These are phyloP conservation scores for Nakataea oryzae DNA, from an alignment of 2,329 filamentous ascomycete genomes.

Conservation along the genomic window DNA sequence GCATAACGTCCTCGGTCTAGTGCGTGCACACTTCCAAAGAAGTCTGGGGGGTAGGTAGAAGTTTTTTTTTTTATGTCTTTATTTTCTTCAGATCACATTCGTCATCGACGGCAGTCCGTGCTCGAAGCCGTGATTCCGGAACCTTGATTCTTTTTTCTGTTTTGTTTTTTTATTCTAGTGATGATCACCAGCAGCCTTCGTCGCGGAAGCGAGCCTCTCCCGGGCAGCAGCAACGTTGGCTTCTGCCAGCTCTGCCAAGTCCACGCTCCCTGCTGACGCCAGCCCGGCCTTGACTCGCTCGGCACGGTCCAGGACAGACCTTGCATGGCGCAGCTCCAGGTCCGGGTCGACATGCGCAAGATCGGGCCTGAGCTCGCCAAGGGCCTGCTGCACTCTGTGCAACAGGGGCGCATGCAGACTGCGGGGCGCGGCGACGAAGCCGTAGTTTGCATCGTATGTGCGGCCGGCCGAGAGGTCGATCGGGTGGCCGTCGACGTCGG, in stretches of 20 bases:
- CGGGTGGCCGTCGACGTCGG: conserved; percentile 38
- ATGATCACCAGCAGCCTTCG: background rate
- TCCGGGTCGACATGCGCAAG: background rate
- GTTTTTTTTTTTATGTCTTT: background rate
- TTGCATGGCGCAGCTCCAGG: background rate
- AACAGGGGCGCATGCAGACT: conserved; percentile 33
- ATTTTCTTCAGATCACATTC: too few relatives aligned
- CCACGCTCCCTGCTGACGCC: background rate
- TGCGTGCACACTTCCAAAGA: too few relatives aligned
- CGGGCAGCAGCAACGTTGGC: background rate
- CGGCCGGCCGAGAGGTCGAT: conserved; percentile 40
- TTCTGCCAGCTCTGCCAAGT: background rate
- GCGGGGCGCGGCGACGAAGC: conserved; percentile 42
- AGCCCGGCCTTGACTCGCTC: background rate
- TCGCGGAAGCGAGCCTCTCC: background rate
- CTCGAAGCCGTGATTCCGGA: background rate
- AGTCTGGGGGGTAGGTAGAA: background rate
- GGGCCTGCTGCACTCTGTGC: conserved; percentile 18
- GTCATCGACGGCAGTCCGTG: background rate
- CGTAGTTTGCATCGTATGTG: conserved; percentile 38
- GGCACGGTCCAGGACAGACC: background rate
- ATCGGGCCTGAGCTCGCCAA: background rate
- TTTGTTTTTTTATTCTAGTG: too few relatives aligned
- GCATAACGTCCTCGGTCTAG: too few relatives aligned
- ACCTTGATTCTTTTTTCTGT: too few relatives aligned